Percentiles rank a stretch among this genome's conserved stretches.
These are phyloP conservation scores for Ailanthus altissimus DNA, from an alignment of 345 rosid species.

Conservation along the genomic window DNA sequence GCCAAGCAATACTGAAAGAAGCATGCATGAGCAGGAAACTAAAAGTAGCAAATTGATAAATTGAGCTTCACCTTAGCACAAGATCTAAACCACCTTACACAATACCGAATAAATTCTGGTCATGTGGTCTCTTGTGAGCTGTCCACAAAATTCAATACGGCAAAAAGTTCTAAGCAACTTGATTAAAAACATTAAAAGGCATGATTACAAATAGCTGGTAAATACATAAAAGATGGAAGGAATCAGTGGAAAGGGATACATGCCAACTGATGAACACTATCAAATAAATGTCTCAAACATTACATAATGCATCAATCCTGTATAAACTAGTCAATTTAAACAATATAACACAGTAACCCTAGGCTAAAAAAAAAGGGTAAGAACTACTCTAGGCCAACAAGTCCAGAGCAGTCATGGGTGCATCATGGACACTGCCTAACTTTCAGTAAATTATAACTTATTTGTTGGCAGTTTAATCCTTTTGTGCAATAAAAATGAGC, in stretches of 20 bases:
- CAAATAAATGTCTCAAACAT: neutral
- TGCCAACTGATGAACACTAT: neutral
- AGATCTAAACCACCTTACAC: conserved; percentile 87
- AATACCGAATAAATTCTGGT: conserved; percentile 80
- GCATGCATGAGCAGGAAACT: neutral
- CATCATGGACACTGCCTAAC: conserved; percentile 8
- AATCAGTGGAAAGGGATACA: neutral
- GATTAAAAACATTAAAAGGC: conserved; percentile 10
- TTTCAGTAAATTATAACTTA: neutral
- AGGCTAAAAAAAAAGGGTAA: conserved; percentile 8
- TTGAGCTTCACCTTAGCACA: conserved; percentile 50
- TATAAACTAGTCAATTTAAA: neutral
- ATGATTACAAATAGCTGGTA: neutral
- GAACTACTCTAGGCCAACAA: conserved; percentile 4
- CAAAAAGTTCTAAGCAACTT: conserved; percentile 13
- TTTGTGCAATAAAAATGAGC: neutral
- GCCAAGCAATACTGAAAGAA: neutral
- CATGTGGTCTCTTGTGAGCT: conserved; percentile 74
- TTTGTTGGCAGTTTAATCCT: conserved; percentile 5
- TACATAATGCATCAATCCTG: neutral
- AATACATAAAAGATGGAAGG: neutral
- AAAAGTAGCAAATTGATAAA: conserved; percentile 3
- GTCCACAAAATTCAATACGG: conserved; percentile 24
- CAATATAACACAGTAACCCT: neutral
- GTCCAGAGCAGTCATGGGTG: neutral